Base-by-base conservation (phyloP, 495 filamentous ascomycete genomes). In the Opeltia flavorubescens region DNA sequence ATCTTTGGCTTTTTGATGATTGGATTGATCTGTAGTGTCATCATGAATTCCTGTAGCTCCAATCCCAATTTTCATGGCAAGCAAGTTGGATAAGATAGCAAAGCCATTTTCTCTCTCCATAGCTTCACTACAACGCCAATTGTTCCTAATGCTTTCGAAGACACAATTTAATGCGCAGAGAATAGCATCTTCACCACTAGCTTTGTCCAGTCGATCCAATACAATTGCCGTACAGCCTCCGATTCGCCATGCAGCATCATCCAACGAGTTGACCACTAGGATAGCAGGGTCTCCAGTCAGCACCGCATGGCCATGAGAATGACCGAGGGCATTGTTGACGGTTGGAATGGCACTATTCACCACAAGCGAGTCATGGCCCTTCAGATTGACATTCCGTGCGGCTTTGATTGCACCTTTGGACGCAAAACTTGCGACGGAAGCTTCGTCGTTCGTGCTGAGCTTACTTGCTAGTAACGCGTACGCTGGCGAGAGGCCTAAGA, bases 31-130 rank as follows among this genome's bases (percentile, higher is more conserved):
- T 38, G 26, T 33, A 31, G 26, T n/a, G 3, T 20, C 27, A 35
- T 20, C 44, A 5, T 33, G 20, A 9, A 59, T 63, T 23, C 48
- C 63, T 48, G 58, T 67, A 55, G 6, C 18, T 13, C 50, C 68
- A 62, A 69, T 68, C 11, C 77, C 78, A 4, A 94, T 65, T 59
- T 94, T 94, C 24, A 81, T 77, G 21, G 84, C 77, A 8, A 95
- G 61, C 13, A 94, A 60, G 46, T 75, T 72, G 39, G 81, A 84
- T 27, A 96, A 67, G n/a, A 95, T 82, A 12, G 83, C 81, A 59
- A 94, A 98, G 9, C 89, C 91, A 55, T 88, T 94, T 46, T 94
- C 89, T 57, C 79, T 79, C 62, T 98, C 91, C 86, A 98, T 94
- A 41, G 89, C 89, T 62, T 98, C 91, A 55, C 93, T 96, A 52